Evolutionary conservation across 2,329 filamentous ascomycete species (phyloP).

Genomic region (Colletotrichum cordylinicola): DNA sequence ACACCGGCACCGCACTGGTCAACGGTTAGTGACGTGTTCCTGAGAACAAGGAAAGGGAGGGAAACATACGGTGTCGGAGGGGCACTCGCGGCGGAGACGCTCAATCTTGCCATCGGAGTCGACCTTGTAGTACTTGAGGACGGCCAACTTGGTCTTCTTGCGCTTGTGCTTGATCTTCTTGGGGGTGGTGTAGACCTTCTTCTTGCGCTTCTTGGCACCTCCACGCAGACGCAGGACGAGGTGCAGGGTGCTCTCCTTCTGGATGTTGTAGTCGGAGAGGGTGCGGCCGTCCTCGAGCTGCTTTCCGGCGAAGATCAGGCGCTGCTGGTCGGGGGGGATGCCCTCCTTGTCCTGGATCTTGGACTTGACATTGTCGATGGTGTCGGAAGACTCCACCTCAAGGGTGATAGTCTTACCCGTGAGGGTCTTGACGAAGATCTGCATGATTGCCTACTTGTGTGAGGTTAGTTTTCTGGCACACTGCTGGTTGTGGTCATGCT

Average conservation of each 20-base stretch:
- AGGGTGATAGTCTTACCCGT: slow-evolving; percentile 99
- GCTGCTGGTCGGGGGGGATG: slow-evolving; percentile 98
- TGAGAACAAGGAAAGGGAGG: not conserved
- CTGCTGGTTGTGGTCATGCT: not conserved
- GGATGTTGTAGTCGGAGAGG: slow-evolving; percentile 99
- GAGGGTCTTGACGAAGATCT: slow-evolving; percentile 83
- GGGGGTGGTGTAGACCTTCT: slow-evolving; percentile 99
- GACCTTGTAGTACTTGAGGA: slow-evolving; percentile 99
- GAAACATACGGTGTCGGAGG: slow-evolving; percentile 78
- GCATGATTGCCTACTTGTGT: slow-evolving; percentile 68
- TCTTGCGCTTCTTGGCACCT: slow-evolving; percentile 99
- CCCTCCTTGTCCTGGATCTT: slow-evolving; percentile 99
- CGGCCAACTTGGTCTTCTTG: slow-evolving; percentile 99
- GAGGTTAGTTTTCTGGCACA: slow-evolving; percentile 41
- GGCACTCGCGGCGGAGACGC: slow-evolving; percentile 98
- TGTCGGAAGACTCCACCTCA: slow-evolving; percentile 99
- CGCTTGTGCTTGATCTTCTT: slow-evolving; percentile 99
- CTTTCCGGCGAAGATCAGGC: slow-evolving; percentile 99
- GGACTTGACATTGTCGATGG: slow-evolving; percentile 99
- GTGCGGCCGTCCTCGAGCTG: slow-evolving; percentile 99
- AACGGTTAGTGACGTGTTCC: slow-evolving; percentile 36
- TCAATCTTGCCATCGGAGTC: slow-evolving; percentile 99
- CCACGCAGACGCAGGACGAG: slow-evolving; percentile 97
- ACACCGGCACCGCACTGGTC: slow-evolving; percentile 95
- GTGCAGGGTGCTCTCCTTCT: slow-evolving; percentile 99